These are phyloP conservation scores for Sporisorium graminicola DNA, from an alignment of 1,284 basidiomycete genomes.

Conservation along the genomic window DNA sequence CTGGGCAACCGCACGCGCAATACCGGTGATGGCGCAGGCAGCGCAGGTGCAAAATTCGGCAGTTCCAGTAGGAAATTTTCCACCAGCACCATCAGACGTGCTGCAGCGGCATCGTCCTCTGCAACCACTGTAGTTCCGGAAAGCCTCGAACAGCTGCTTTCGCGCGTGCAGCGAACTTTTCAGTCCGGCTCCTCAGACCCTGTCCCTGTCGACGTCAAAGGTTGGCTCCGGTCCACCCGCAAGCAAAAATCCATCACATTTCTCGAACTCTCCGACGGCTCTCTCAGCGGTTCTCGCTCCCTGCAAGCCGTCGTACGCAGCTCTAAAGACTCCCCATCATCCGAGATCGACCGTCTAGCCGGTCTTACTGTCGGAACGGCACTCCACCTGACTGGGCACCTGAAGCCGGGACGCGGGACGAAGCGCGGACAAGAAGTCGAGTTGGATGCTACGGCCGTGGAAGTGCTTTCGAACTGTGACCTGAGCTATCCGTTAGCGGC, in stretches of 20 bases:
- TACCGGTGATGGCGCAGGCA: not conserved
- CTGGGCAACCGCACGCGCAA: conserved; percentile 19
- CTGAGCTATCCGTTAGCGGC: conserved; percentile 37
- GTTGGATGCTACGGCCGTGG: conserved; percentile 33
- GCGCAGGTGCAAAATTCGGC: conserved; percentile 21
- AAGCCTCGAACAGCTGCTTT: conserved; percentile 21
- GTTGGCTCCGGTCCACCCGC: conserved; percentile 56
- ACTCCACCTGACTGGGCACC: conserved; percentile 40
- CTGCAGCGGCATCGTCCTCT: not conserved
- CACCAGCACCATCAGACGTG: conserved; percentile 12
- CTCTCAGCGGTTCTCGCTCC: conserved; percentile 44
- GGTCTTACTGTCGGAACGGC: conserved; percentile 57
- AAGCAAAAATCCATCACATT: conserved; percentile 63
- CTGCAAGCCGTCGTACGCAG: conserved; percentile 60
- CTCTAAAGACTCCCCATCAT: conserved; percentile 7
- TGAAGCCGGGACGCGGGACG: conserved; percentile 44
- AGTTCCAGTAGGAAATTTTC: conserved; percentile 18
- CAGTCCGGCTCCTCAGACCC: conserved; percentile 7
- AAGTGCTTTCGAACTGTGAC: conserved; percentile 50
- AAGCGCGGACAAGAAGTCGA: conserved; percentile 57
- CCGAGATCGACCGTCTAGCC: conserved; percentile 31
- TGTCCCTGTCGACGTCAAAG: conserved; percentile 30
- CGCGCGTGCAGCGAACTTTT: conserved; percentile 10
- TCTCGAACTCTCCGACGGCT: conserved; percentile 63
- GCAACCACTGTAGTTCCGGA: conserved; percentile 18